These are phyloP conservation scores for Pseudocercospora fuligena DNA, from an alignment of 2,329 filamentous ascomycete genomes.

Conservation along the genomic window DNA sequence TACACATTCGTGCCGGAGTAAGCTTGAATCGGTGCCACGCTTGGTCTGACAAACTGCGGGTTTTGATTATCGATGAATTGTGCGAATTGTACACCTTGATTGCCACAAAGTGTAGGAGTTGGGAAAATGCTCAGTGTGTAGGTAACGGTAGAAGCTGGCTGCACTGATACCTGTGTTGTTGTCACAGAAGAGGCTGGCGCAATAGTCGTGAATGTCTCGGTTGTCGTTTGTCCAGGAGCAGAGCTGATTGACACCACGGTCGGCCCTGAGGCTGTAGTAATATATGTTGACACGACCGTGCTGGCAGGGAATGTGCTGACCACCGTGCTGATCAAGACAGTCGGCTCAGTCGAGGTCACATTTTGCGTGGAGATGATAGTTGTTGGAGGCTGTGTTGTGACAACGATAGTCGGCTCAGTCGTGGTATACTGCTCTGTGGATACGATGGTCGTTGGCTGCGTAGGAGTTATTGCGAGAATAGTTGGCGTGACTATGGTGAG, in stretches of 20 bases:
- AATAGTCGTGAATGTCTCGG: not conserved
- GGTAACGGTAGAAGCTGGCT: not conserved
- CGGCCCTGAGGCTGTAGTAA: not conserved
- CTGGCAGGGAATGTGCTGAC: not conserved
- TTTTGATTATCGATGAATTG: not conserved
- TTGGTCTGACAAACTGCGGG: not conserved
- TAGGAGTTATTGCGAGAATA: not conserved
- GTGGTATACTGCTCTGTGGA: conserved; percentile 1
- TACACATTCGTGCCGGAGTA: not conserved
- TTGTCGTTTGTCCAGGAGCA: not conserved
- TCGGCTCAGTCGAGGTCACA: not conserved
- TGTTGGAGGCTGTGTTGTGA: not conserved
- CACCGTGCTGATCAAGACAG: not conserved
- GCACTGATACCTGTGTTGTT: not conserved
- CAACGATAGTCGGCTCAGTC: not conserved
- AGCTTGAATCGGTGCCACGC: not conserved
- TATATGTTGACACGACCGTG: not conserved
- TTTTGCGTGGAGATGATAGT: not conserved
- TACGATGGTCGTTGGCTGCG: conserved; percentile 5
- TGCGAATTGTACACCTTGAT: not conserved
- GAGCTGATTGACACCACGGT: not conserved
- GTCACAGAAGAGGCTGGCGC: not conserved
- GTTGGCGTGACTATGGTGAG: not conserved
- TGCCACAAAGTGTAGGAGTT: not conserved
- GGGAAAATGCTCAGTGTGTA: not conserved